Evolutionary conservation across 352 stramenopile genomes (phyloP), one percentile per base, ranked within the genome.

Genomic region (Phytophthora pinifolia): DNA sequence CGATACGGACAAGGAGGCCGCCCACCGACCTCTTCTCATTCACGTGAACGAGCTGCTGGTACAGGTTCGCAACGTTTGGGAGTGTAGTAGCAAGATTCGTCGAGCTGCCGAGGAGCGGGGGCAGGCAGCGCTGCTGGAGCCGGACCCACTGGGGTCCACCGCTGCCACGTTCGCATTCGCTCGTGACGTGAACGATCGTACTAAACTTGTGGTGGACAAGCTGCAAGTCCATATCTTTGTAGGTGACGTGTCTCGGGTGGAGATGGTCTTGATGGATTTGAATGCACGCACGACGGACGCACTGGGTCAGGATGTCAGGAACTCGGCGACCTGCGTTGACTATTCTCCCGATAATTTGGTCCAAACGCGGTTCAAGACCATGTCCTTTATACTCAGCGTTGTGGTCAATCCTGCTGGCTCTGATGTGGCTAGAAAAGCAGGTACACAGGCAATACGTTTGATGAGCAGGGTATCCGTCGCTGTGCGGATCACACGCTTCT

Each of bases 281-380:
- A 63, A 83, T 37, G 74, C 72, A 14, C 76, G 76, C 13, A 83
- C 79, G 20, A 87, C 76, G 2, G 83, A 89, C 37, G 67, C 79
- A 9, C 17, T 86, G 48, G 84, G 79, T 74, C 76, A 87, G 53
- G 76, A 86, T 52, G 79, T 89, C 50, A 71, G 72, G 15, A 70
- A 89, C 22, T 68, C 84, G 14, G 73, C 72, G 7, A 56, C 56
- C 17, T 83, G 72, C 29, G 70, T 87, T 6, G 76, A 87, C 13
- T 75, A 74, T 9, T 87, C 79, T 1, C 79, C 79, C 0, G 76
- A 89, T 14, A 65, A 73, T 3, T 51, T 83, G 37, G 65, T 87
- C n/a, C 77, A 82, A 58, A 89, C 79, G 15, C 67, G 74, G 1
- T 87, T 87, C 66, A 83, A 82, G 46, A 79, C 78, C 15, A 50